A percentile compares a stretch with the other conserved stretches of the same genome.
phyloP scores from a whole-genome alignment of 345 rosid species.

The Moringa oleifera region DNA sequence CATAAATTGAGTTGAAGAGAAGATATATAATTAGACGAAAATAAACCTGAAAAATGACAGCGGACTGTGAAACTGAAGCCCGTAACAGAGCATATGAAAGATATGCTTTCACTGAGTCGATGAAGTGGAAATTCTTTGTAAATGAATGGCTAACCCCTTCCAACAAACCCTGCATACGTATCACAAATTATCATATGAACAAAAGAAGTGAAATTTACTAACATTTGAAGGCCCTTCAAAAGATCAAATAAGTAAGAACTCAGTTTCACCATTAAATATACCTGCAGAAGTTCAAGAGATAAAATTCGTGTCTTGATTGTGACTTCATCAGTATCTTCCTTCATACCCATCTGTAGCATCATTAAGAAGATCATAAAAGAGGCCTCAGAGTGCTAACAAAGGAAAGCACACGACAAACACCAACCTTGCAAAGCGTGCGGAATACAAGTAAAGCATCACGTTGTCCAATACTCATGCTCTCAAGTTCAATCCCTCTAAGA shows the following conservation, averaged over 20 bases:
- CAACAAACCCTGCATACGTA: conserved; percentile 66
- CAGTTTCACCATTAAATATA: conserved; percentile 22
- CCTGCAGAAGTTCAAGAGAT: conserved; percentile 99
- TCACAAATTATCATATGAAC: too few species aligned
- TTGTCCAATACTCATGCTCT: conserved; percentile 89
- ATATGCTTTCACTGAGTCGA: conserved; percentile 97
- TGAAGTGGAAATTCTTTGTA: conserved; percentile 90
- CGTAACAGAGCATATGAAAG: conserved; percentile 93
- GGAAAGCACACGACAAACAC: conserved; percentile 18
- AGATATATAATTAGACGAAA: conserved; percentile 12
- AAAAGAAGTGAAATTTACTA: too few species aligned
- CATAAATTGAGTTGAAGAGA: conserved; percentile 12
- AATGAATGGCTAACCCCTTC: conserved; percentile 94
- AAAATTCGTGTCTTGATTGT: conserved; percentile 84
- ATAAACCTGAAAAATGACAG: conserved; percentile 86
- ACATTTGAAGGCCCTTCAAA: background rate
- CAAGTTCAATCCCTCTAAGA: conserved; percentile 84
- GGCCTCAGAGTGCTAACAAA: conserved; percentile 22
- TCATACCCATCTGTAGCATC: conserved; percentile 88
- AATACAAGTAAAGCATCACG: conserved; percentile 93
- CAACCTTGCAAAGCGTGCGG: conserved; percentile 98
- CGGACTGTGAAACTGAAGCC: conserved; percentile 90
- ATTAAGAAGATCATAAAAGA: conserved; percentile 15
- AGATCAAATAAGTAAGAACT: background rate
- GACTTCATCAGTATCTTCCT: conserved; percentile 94